Evolutionary conservation across 305 asterid species (phyloP).

Genomic region (Fraxinus albicans): DNA sequence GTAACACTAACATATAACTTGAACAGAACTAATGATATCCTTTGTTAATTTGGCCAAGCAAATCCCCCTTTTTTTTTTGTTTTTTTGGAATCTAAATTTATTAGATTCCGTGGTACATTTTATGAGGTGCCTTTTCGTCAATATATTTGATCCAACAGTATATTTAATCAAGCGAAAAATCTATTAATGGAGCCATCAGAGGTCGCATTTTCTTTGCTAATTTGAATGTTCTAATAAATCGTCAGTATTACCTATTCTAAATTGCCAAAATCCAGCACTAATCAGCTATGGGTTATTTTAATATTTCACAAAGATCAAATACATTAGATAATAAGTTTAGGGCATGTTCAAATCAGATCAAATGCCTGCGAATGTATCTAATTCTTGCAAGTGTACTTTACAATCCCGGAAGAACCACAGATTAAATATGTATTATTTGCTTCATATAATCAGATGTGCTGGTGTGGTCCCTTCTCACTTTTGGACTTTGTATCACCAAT

Average conservation of each 20-base stretch:
- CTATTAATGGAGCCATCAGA: neutral
- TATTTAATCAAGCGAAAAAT: neutral
- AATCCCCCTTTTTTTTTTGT: neutral
- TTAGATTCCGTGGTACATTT: neutral
- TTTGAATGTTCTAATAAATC: neutral
- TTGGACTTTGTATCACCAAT: slow-evolving; percentile 11
- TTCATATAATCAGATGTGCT: slow-evolving; percentile 20
- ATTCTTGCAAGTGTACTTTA: neutral
- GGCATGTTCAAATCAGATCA: neutral
- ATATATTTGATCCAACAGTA: neutral
- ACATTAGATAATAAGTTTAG: neutral
- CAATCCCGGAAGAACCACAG: neutral
- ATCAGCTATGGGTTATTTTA: neutral
- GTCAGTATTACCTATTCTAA: neutral
- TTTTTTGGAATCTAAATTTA: neutral
- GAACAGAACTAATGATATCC: neutral
- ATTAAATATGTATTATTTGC: slow-evolving; percentile 2
- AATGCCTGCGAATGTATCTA: neutral
- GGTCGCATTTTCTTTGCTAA: neutral
- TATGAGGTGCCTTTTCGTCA: neutral
- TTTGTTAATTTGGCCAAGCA: neutral
- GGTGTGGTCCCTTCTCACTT: slow-evolving; percentile 40
- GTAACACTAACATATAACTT: neutral
- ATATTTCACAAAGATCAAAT: neutral
- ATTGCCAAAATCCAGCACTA: neutral